Conservation (phyloP, 192 early-diverging fungal genomes). For the Coemansia sp. region DNA sequence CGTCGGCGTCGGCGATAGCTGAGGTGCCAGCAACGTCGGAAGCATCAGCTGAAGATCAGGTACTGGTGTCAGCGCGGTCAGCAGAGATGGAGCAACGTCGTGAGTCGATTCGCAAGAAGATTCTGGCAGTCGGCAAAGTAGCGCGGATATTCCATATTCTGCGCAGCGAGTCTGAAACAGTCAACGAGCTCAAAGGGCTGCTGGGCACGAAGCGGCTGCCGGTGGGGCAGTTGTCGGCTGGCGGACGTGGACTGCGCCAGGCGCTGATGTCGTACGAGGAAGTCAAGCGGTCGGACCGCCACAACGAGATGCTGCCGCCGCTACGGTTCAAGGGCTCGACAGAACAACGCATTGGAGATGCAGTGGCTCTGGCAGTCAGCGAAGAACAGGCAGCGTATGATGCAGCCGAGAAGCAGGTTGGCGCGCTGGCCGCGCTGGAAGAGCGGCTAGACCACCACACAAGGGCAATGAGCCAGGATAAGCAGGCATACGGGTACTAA, state of each 20-base stretch:
- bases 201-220: slow-evolving; percentile 85
- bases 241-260: slow-evolving; percentile 88
- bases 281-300: slow-evolving; percentile 83
- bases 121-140: slow-evolving; percentile 90
- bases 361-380: slow-evolving; percentile 19
- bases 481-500: slow-evolving; percentile 29
- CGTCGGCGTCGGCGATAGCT: neutral
- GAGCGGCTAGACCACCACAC: slow-evolving; percentile 40
- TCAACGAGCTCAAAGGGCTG: slow-evolving; percentile 90
- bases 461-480: slow-evolving; percentile 23
- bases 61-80: neutral
- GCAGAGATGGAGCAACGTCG: neutral
- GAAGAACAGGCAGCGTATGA: slow-evolving; percentile 42
- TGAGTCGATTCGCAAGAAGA: slow-evolving; percentile 44
- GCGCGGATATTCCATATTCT: slow-evolving; percentile 87
- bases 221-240: slow-evolving; percentile 80
- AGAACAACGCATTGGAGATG: slow-evolving; percentile 30
- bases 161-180: slow-evolving; percentile 86
- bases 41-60: neutral
- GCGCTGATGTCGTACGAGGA: slow-evolving; percentile 90
- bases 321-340: slow-evolving; percentile 16
- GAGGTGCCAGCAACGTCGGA: neutral
- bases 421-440: slow-evolving; percentile 30
- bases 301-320: slow-evolving; percentile 93
- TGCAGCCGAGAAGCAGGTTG: slow-evolving; percentile 25